Base-by-base conservation (phyloP, 345 rosid genomes). In the Jatropha curcas region DNA sequence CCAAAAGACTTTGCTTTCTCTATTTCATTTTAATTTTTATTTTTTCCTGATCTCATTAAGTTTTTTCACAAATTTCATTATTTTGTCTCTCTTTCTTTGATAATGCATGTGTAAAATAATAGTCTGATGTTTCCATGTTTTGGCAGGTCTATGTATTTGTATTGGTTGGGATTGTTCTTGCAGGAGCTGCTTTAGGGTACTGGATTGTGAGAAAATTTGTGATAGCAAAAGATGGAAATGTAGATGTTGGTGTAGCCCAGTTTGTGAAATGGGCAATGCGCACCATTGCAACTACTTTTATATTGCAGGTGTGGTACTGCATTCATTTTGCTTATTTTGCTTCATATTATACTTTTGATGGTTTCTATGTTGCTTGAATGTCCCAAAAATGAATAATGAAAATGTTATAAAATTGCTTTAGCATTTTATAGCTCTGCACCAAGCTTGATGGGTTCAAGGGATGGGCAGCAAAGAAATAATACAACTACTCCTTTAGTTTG, bases 241-340 rank as follows among this genome's bases (percentile, higher is more conserved):
- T 95, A 67, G 94, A 91, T 77, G 86, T 71, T 56, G 88, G 88
- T 72, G 84, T 92, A 56, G 97, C 98, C 16, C 90, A 88, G 71
- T 95, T 95, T 77, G 93, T 92, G 70, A 95, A 91, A 87, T 92
- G 98, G 96, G 90, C 96, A 17, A 91, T 89, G 89, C 88, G 96
- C 52, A 74, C 88, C 41, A 20, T 92, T 79, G 97, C 90, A n/a
- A 79, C 88, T 27, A 80, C 88, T 0, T 85, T 88, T 65, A 87
- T 95, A 75, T 83, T 91, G 56, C 97, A 91, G 97, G 98, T 90
- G 41, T 58, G 68, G 60, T 37, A 72, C 25, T 31, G 25, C 35
- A n/a, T 72, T 59, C 25, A 25, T 53, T 72, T 58, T 59, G 30
- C 45, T 43, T 37, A 34, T 17, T 50, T 37, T 39, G 35, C 59